Evolutionary conservation across 768 basidiomycete species (phyloP).

Genomic region (Lactarius evosmus): DNA sequence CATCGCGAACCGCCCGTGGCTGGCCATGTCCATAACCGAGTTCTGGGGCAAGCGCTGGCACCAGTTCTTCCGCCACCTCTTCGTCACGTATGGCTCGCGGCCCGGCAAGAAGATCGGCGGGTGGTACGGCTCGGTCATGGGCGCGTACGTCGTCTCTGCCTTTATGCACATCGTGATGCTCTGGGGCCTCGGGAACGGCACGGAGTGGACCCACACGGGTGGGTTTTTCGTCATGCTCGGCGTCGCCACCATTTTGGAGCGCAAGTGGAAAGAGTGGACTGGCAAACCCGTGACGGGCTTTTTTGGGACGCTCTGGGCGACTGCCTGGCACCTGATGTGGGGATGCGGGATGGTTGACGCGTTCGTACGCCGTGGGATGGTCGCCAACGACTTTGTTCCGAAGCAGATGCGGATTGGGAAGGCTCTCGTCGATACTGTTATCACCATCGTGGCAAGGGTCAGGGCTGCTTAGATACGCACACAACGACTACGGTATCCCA

Average conservation of each 20-base stretch:
- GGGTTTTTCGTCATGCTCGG: slow-evolving; percentile 62
- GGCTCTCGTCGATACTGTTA: slow-evolving; percentile 4
- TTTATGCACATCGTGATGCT: slow-evolving; percentile 56
- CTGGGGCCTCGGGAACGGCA: slow-evolving; percentile 60
- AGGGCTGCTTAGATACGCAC: neutral
- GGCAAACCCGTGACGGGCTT: slow-evolving; percentile 48
- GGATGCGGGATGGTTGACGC: slow-evolving; percentile 30
- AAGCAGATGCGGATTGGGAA: slow-evolving; percentile 21
- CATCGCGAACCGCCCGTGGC: slow-evolving; percentile 38
- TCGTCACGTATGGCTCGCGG: slow-evolving; percentile 35
- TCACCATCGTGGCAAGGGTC: slow-evolving; percentile 2
- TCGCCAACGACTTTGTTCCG: slow-evolving; percentile 17
- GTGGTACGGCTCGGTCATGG: slow-evolving; percentile 49
- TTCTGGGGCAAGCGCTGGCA: slow-evolving; percentile 45
- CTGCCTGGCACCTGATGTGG: slow-evolving; percentile 46
- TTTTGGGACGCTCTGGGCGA: slow-evolving; percentile 52
- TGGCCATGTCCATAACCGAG: slow-evolving; percentile 38
- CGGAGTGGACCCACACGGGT: slow-evolving; percentile 42
- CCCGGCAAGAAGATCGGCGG: slow-evolving; percentile 44
- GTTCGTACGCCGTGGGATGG: slow-evolving; percentile 24
- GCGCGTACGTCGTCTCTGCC: slow-evolving; percentile 59
- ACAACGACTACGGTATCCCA: neutral
- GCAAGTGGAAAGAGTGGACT: slow-evolving; percentile 42
- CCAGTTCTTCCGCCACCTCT: slow-evolving; percentile 36
- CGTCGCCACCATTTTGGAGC: slow-evolving; percentile 50